These are phyloP conservation scores for Mycena crocata DNA, from an alignment of 768 basidiomycete genomes.

Conservation along the genomic window DNA sequence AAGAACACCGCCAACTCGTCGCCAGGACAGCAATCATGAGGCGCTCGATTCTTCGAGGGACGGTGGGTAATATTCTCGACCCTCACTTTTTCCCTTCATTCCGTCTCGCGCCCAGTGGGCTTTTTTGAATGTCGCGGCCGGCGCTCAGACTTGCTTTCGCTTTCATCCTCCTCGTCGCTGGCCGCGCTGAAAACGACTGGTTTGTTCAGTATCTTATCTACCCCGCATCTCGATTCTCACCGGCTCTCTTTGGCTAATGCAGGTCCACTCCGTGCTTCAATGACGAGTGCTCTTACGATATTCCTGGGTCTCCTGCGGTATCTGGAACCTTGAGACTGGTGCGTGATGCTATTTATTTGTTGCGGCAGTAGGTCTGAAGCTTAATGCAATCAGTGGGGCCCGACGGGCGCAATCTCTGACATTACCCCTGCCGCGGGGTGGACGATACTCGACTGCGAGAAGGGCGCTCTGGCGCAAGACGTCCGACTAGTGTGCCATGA, in stretches of 20 bases:
- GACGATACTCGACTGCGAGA: constrained; percentile 60
- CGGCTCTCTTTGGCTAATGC: neutral
- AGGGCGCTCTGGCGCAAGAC: constrained; percentile 54
- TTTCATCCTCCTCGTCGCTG: constrained; percentile 33
- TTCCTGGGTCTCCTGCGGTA: constrained; percentile 17
- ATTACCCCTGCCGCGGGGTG: constrained; percentile 64
- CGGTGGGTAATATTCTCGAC: neutral
- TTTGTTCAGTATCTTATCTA: constrained; percentile 47
- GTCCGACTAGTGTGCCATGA: constrained; percentile 60
- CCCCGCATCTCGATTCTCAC: constrained; percentile 33
- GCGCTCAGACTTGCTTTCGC: constrained; percentile 4
- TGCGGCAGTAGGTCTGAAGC: neutral
- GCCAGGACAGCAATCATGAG: constrained; percentile 8
- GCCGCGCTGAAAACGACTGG: constrained; percentile 56
- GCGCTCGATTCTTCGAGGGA: neutral
- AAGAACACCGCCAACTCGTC: neutral
- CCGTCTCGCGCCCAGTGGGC: constrained; percentile 24
- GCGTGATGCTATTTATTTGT: constrained; percentile 23
- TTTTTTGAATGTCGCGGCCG: constrained; percentile 4
- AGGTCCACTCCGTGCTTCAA: constrained; percentile 43
- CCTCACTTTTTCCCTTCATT: neutral
- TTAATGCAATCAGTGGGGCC: constrained; percentile 49
- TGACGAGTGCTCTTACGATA: constrained; percentile 37
- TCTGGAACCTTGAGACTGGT: constrained; percentile 57
- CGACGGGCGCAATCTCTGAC: constrained; percentile 51